phyloP scores from a whole-genome alignment of 805 yeast genomes.

The Candida manassasensis region DNA sequence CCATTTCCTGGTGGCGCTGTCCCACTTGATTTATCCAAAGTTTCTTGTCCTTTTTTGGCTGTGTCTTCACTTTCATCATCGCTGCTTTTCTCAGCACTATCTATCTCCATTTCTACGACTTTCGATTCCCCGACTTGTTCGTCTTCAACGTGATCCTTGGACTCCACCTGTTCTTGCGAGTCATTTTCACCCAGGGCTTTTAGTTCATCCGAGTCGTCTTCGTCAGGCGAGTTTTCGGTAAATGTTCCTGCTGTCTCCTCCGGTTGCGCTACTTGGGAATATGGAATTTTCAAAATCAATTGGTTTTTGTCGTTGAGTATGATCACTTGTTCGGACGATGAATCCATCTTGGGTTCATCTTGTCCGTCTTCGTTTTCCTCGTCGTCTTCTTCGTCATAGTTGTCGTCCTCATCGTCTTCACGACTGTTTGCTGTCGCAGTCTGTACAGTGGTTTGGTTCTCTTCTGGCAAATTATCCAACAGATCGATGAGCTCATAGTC shows the following conservation, averaged over 20 bases:
- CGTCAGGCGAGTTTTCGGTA: neutral
- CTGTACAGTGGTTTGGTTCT: constrained; percentile 19
- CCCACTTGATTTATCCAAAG: too few species aligned
- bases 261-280: constrained; percentile 11
- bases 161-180: too few species aligned
- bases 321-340: constrained; percentile 8
- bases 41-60: neutral
- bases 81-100: neutral
- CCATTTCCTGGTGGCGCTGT: neutral
- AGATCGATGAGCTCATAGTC: constrained; percentile 33
- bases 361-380: constrained; percentile 26
- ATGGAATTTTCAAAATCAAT: constrained; percentile 30
- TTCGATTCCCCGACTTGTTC: neutral
- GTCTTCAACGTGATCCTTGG: constrained; percentile 8
- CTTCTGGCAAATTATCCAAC: constrained; percentile 23
- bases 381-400: constrained; percentile 25
- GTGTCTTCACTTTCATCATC: neutral
- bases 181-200: too few species aligned
- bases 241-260: constrained; percentile 1
- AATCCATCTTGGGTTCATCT: constrained; percentile 27
- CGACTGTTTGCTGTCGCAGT: constrained; percentile 6
- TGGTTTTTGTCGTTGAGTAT: constrained; percentile 25
- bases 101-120: neutral
- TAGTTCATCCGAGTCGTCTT: too few species aligned
- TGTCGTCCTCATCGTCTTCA: constrained; percentile 26